Evolutionary conservation across 1,284 basidiomycete genomes (phyloP).

Genomic region (Moesziomyces sp.): DNA sequence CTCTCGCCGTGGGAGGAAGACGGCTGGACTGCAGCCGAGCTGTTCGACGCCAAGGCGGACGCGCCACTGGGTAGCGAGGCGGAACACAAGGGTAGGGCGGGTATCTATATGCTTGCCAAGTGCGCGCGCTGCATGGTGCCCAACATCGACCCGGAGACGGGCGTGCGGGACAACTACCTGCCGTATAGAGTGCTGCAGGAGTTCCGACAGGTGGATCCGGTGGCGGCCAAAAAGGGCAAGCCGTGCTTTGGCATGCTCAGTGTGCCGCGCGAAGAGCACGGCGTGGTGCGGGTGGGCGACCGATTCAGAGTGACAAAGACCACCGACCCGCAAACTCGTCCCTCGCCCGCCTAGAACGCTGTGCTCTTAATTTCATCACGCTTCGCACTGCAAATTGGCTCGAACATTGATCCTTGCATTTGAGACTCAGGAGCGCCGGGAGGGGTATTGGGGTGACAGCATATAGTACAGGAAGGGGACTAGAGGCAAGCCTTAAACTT

Average conservation of each 20-base stretch:
- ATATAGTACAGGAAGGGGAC: neutral
- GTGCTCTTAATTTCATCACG: too few species aligned
- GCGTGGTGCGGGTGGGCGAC: conserved; percentile 46
- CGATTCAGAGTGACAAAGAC: conserved; percentile 48
- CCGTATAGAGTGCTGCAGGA: conserved; percentile 57
- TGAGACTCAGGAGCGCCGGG: neutral
- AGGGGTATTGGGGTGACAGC: neutral
- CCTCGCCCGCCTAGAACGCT: conserved; percentile 16
- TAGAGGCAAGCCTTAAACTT: conserved; percentile 5
- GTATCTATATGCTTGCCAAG: conserved; percentile 53
- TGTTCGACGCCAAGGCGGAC: conserved; percentile 27
- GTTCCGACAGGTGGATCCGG: conserved; percentile 54
- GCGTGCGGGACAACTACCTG: conserved; percentile 47
- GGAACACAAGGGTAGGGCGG: conserved; percentile 45
- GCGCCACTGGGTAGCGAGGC: conserved; percentile 40
- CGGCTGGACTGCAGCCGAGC: conserved; percentile 53
- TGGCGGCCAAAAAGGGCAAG: conserved; percentile 42
- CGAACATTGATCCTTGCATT: neutral
- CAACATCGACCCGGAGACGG: conserved; percentile 55
- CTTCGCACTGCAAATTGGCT: too few species aligned
- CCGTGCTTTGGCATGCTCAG: conserved; percentile 59
- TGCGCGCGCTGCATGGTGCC: conserved; percentile 60
- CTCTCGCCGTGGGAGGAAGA: conserved; percentile 61
- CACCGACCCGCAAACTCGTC: conserved; percentile 39
- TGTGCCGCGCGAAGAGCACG: conserved; percentile 43